These are phyloP conservation scores for Xylaria sp. DNA, from an alignment of 2,329 filamentous ascomycete genomes.

Conservation along the genomic window DNA sequence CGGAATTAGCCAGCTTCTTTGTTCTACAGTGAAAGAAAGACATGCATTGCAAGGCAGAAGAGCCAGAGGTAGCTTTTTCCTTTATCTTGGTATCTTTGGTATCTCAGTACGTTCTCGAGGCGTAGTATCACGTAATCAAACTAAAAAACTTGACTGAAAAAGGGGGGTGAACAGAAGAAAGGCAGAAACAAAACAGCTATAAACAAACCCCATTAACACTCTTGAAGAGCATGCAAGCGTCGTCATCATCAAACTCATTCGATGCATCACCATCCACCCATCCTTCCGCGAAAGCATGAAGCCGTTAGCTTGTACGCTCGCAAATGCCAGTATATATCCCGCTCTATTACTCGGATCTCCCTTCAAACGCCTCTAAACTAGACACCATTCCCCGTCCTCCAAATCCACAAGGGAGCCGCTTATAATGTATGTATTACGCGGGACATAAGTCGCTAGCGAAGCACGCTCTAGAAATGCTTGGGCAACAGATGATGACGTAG, in stretches of 20 bases:
- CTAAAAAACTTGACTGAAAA: constrained; percentile 5
- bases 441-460: constrained; percentile 12
- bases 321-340: constrained; percentile 29
- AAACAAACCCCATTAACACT: constrained; percentile 19
- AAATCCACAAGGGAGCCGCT: constrained; percentile 21
- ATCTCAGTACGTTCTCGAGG: constrained; percentile 11
- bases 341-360: constrained; percentile 26
- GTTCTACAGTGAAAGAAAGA: constrained; percentile 11
- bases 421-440: constrained; percentile 23
- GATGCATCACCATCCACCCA: background rate
- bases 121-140: constrained; percentile 20
- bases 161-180: background rate
- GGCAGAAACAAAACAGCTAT: background rate
- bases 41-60: constrained; percentile 22
- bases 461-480: constrained; percentile 29
- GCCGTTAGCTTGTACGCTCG: constrained; percentile 12
- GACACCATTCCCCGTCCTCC: background rate
- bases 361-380: constrained; percentile 30
- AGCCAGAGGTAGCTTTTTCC: constrained; percentile 13
- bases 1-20: background rate
- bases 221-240: constrained; percentile 16
- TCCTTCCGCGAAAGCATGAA: constrained; percentile 22
- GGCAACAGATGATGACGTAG: constrained; percentile 30
- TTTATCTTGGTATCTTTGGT: constrained; percentile 30
- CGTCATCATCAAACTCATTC: constrained; percentile 25